phyloP scores from a whole-genome alignment of 805 yeast genomes.

The Lachancea nothofagi region DNA sequence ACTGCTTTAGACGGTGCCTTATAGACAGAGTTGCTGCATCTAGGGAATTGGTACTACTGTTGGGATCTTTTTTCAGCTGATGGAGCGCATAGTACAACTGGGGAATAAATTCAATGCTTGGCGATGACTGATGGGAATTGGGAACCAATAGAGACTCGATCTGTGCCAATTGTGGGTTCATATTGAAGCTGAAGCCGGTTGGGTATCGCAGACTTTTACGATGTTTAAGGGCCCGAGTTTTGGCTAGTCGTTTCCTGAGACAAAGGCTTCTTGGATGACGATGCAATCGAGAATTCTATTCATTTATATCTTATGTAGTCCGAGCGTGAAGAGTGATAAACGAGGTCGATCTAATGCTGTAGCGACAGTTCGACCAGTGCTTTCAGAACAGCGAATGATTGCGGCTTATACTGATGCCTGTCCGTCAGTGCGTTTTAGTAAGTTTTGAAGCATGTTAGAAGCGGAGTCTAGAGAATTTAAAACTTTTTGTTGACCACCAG shows the following conservation, averaged over 20 bases:
- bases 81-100: slow-evolving; percentile 30
- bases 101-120: slow-evolving; percentile 28
- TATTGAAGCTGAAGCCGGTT: not conserved
- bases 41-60: slow-evolving; percentile 28
- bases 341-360: no score
- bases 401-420: not conserved
- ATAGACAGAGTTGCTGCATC: slow-evolving; percentile 31
- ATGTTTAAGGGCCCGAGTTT: no score
- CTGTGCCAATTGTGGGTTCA: slow-evolving; percentile 7
- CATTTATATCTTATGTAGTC: not conserved
- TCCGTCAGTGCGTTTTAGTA: not conserved
- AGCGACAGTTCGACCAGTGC: not conserved
- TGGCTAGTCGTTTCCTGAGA: no score
- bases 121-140: slow-evolving; percentile 1
- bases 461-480: slow-evolving; percentile 22
- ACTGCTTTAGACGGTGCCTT: slow-evolving; percentile 28
- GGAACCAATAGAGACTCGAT: slow-evolving; percentile 4
- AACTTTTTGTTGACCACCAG: slow-evolving; percentile 62
- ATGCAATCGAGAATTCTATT: not conserved
- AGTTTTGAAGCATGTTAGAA: no score
- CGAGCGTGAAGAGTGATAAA: not conserved
- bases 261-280: no score
- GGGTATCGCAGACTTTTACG: not conserved
- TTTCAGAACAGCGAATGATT: not conserved
- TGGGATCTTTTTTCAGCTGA: slow-evolving; percentile 31